Conservation (phyloP, 176 grass and related monocot species). For the Thalia dealbata region DNA sequence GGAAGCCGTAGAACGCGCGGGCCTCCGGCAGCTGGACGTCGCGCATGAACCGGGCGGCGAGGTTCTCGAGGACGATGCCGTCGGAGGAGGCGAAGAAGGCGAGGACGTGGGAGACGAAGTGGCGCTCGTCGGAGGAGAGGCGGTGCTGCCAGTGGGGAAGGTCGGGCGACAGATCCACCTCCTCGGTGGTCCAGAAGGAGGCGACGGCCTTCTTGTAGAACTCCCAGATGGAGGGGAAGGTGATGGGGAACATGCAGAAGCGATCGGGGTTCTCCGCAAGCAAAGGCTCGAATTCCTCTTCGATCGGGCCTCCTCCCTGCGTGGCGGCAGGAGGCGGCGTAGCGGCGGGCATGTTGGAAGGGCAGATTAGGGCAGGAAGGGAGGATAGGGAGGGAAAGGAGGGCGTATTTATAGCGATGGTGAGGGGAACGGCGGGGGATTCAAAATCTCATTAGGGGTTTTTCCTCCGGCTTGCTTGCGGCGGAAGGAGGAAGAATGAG, state of each 20-base stretch:
- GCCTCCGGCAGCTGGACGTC: conserved; percentile 83
- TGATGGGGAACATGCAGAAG: conserved; percentile 13
- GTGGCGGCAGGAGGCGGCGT: neutral
- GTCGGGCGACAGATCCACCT: conserved; percentile 10
- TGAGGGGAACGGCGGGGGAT: neutral
- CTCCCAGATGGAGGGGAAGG: conserved; percentile 10
- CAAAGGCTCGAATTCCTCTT: conserved; percentile 3
- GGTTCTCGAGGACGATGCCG: conserved; percentile 97
- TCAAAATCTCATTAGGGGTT: neutral
- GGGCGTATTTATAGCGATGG: neutral
- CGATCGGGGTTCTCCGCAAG: conserved; percentile 3
- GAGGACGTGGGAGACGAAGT: conserved; percentile 91
- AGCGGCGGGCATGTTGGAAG: neutral
- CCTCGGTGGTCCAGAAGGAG: conserved; percentile 12
- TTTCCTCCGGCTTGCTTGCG: neutral
- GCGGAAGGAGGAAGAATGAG: neutral
- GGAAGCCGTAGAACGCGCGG: conserved; percentile 83
- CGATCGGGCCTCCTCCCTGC: neutral
- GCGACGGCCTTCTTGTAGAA: conserved; percentile 18
- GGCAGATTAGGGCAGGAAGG: neutral
- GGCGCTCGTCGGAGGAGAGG: conserved; percentile 56
- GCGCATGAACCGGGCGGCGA: conserved; percentile 69
- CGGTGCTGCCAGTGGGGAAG: conserved; percentile 7
- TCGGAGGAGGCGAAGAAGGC: conserved; percentile 94
- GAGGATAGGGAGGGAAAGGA: neutral